Conservation (phyloP, 768 basidiomycete genomes). For the Pulveroboletus sp. region DNA sequence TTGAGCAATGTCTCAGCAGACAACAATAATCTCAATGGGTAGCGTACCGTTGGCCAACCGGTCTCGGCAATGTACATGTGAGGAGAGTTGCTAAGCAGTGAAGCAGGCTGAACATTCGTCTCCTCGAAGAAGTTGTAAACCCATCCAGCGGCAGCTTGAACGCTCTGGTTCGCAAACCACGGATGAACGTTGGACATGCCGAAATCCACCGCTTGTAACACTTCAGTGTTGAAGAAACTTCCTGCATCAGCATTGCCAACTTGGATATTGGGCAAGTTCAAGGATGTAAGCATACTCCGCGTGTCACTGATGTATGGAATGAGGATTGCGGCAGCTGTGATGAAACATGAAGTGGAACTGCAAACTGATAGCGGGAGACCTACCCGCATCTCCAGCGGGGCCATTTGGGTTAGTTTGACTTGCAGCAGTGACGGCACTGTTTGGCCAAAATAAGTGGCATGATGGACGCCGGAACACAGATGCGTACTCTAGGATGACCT, state of each 20-base stretch:
- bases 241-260: slow-evolving; percentile 88
- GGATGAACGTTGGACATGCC: slow-evolving; percentile 91
- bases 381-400: slow-evolving; percentile 47
- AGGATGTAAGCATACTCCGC: slow-evolving; percentile 45
- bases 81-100: slow-evolving; percentile 64
- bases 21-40: not conserved
- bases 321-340: slow-evolving; percentile 57
- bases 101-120: slow-evolving; percentile 59
- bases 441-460: slow-evolving; percentile 2
- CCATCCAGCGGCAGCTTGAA: slow-evolving; percentile 73
- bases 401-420: slow-evolving; percentile 55
- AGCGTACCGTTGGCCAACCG: slow-evolving; percentile 73
- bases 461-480: not conserved
- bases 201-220: slow-evolving; percentile 64
- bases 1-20: slow-evolving; percentile 2
- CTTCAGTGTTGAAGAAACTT: slow-evolving; percentile 71
- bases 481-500: slow-evolving; percentile 76
- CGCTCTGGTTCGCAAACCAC: slow-evolving; percentile 85
- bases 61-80: slow-evolving; percentile 93
- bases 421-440: slow-evolving; percentile 57
- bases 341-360: not conserved
- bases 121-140: slow-evolving; percentile 74
- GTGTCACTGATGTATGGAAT: slow-evolving; percentile 69
- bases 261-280: slow-evolving; percentile 64
- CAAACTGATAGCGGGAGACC: not conserved